Percentiles rank a stretch among this genome's conserved stretches.
phyloP scores from a whole-genome alignment of 768 basidiomycete genomes.

The Pisolithus marmoratus region DNA sequence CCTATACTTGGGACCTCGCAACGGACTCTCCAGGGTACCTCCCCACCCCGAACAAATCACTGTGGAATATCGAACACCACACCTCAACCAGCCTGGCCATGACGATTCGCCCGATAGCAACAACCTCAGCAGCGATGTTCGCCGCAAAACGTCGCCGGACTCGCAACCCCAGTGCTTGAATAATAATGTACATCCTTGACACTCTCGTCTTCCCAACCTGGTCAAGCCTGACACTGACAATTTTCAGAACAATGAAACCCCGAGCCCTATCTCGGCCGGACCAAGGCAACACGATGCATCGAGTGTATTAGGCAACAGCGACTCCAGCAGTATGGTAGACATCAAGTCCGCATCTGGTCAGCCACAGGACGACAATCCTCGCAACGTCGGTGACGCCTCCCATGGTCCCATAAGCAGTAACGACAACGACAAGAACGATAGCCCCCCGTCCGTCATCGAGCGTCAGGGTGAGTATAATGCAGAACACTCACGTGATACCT shows the following conservation, averaged over 20 bases:
- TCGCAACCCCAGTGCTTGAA: slow-evolving; percentile 11
- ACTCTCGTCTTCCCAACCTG: slow-evolving; percentile 1
- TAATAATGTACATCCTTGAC: slow-evolving; percentile 30
- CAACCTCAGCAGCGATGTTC: not conserved
- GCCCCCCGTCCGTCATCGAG: slow-evolving; percentile 13
- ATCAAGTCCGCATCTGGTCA: slow-evolving; percentile 8
- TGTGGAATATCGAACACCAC: slow-evolving; percentile 11
- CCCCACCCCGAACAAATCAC: slow-evolving; percentile 33
- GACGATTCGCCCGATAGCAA: slow-evolving; percentile 10
- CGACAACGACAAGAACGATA: slow-evolving; percentile 7
- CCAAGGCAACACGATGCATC: slow-evolving; percentile 24
- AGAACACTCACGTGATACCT: slow-evolving; percentile 17
- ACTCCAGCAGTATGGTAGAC: slow-evolving; percentile 10
- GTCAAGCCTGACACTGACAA: slow-evolving; percentile 7
- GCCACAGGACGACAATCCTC: slow-evolving; percentile 10
- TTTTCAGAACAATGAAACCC: slow-evolving; percentile 18
- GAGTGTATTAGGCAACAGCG: slow-evolving; percentile 11
- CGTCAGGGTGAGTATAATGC: slow-evolving; percentile 26
- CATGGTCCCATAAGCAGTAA: not conserved
- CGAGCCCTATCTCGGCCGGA: slow-evolving; percentile 20
- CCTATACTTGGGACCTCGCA: slow-evolving; percentile 51
- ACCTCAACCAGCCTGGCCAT: slow-evolving; percentile 5
- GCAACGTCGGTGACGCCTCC: slow-evolving; percentile 2
- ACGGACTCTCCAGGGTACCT: slow-evolving; percentile 22
- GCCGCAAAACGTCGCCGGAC: slow-evolving; percentile 9